phyloP scores from a whole-genome alignment of 2,329 filamentous ascomycete species.

The Coniochaeta pulveracea region DNA sequence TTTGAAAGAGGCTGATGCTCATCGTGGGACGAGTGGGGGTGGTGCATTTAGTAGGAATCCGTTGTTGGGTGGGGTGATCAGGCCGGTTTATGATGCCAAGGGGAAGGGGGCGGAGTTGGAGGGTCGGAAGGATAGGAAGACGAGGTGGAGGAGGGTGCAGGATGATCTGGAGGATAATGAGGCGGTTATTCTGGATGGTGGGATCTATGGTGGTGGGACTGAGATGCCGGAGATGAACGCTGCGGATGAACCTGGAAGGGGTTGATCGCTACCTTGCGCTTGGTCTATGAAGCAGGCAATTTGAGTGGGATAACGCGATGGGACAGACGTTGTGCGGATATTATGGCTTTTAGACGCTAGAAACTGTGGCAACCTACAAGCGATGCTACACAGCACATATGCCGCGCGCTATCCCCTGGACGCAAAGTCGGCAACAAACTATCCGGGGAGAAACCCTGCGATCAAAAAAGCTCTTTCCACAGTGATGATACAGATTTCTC shows the following conservation, averaged over 20 bases:
- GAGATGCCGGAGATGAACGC: constrained; percentile 6
- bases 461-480: no score
- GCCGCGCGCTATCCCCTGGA: no score
- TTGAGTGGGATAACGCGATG: no score
- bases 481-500: no score
- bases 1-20: constrained; percentile 24
- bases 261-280: constrained; percentile 14
- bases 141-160: constrained; percentile 48
- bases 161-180: constrained; percentile 50
- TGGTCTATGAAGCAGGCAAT: no score
- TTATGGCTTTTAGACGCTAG: no score
- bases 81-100: constrained; percentile 46
- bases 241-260: constrained; percentile 28
- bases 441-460: no score
- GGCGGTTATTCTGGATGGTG: constrained; percentile 45
- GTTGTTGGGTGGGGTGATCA: constrained; percentile 51
- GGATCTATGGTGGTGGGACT: constrained; percentile 29
- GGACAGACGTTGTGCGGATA: no score
- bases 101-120: constrained; percentile 34
- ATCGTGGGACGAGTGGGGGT: constrained; percentile 22
- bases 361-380: no score
- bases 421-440: no score
- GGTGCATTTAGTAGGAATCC: constrained; percentile 62
- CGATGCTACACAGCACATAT: no score
- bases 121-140: constrained; percentile 29